Evolutionary conservation across 1,284 basidiomycete species (phyloP).

Genomic region (Fomitopsis pinicola): DNA sequence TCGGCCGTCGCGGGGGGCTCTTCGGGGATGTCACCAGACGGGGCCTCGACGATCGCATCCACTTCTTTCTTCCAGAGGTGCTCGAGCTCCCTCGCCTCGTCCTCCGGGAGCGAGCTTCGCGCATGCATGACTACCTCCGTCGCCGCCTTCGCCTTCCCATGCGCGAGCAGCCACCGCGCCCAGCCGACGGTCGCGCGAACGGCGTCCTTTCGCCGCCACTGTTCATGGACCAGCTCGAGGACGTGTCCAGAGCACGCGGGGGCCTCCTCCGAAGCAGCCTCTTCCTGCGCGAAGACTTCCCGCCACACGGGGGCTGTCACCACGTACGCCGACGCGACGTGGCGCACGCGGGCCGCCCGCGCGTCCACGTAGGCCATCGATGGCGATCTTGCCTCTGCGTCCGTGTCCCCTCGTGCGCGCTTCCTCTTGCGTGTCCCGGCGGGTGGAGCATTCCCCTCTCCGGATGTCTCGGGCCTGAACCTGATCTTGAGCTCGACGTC

Average conservation of each 20-base stretch:
- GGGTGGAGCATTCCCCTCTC: neutral
- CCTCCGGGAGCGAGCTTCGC: slow-evolving; percentile 14
- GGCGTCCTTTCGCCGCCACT: slow-evolving; percentile 37
- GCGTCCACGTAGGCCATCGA: slow-evolving; percentile 10
- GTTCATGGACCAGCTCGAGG: slow-evolving; percentile 35
- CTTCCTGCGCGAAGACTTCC: slow-evolving; percentile 33
- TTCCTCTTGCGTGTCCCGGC: slow-evolving; percentile 11
- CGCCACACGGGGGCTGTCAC: slow-evolving; percentile 43
- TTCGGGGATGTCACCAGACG: slow-evolving; percentile 5
- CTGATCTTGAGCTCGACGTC: slow-evolving; percentile 10
- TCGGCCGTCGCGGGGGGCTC: neutral
- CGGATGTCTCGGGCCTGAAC: neutral
- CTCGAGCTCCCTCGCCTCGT: slow-evolving; percentile 19
- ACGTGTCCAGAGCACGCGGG: slow-evolving; percentile 14
- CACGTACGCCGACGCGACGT: slow-evolving; percentile 38
- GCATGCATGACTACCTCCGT: slow-evolving; percentile 20
- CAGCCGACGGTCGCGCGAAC: slow-evolving; percentile 38
- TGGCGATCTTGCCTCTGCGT: neutral
- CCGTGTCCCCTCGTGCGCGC: neutral
- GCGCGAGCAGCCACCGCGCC: slow-evolving; percentile 41
- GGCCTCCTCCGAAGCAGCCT: slow-evolving; percentile 5
- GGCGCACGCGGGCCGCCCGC: slow-evolving; percentile 34
- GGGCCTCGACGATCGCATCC: slow-evolving; percentile 2
- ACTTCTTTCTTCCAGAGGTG: slow-evolving; percentile 22
- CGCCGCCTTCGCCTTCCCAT: slow-evolving; percentile 31